Evolutionary conservation across 208 protist species (phyloP), one percentile per base, ranked within the genome.

Genomic region (Leishmania gerbilli): DNA sequence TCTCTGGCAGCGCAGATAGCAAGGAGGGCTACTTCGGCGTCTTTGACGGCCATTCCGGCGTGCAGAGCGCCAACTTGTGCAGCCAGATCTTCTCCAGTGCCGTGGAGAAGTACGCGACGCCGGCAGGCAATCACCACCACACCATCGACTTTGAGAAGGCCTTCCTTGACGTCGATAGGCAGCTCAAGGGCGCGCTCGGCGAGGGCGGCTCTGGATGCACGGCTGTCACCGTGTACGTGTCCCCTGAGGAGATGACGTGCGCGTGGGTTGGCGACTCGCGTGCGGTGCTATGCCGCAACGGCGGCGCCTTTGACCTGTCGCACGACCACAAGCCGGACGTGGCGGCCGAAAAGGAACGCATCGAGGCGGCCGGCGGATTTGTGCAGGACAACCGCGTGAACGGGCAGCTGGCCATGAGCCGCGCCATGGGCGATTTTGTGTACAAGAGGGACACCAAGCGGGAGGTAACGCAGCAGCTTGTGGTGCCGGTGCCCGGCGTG

Each of bases 381-480:
- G 97, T 99, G 27, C 84, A 93, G 83, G 90, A 96, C 79, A 97
- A 97, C 82, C 95, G 98, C 74, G 97, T 99, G 24, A 98, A 99
- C 84, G 97, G 98, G 3, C 92, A 95, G 80, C 90, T 99, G 45
- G 98, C 97, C 58, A 97, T 99, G 87, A 97, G 93, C 71, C 92
- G 98, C 37, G 96, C 96, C 24, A 93, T 99, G 85, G 98, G 98
- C 40, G 98, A 99, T 86, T 98, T 98, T 77, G 74, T 75, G 40
- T 99, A 98, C 83, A 99, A 99, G 88, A 72, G 75, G 56, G 86
- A 94, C 77, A 75, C 79, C 34, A 81, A 89, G 9, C 79, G 87
- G 11, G 31, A 74, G 31, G 75, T 84, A 31, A 74, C 76, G 58
- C 84, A 97, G 79, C 96, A 98, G 86, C 86, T 90, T 0, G 95